Evolutionary conservation across 192 early-diverging fungal species (phyloP), one percentile per base, ranked within the genome.

Genomic region (Kappamyces sp.): DNA sequence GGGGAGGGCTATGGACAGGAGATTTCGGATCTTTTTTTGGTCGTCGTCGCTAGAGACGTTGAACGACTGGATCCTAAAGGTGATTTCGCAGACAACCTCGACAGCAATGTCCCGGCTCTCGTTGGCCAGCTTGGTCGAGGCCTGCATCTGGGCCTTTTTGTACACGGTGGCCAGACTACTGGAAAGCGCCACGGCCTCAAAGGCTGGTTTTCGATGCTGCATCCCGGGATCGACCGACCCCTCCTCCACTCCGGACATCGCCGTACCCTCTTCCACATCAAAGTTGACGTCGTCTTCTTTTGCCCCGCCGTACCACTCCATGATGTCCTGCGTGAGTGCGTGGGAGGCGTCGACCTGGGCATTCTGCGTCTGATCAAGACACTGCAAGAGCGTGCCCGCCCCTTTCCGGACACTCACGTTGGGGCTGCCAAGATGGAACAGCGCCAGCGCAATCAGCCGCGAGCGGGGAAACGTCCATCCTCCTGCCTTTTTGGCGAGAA

Each of bases 341-440:
- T 48, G 60, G 52, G 45, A 59, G 47, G 22, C 59, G 32, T 61
- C 60, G 40, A 54, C 62, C n/a, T 64, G 9, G 57, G 57, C 40
- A 64, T 38, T 87, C 12, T 80, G 74, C 7, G 83, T 69, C 36
- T 75, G 71, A 60, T 93, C 87, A 9, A 93, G 69, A n/a, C 79
- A 78, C 31, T 77, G 73, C 14, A 94, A 55, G 32, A 94, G 51
- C 34, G 81, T 68, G 45, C 89, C 73, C 4, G 91, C 90, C 12
- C 74, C 65, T n/a, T 76, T 73, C 8, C 91, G 66, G 31, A 91
- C 82, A 1, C 79, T 66, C 37, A 83, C 77, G 45, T 83, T 85
- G 1, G 75, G 64, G 69, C 89, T 86, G 0, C 88, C 89, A 22
- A 79, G 71, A 57, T 91, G 91, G 63, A 84, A 91, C n/a, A 94